These are phyloP conservation scores for Collybia nuda DNA, from an alignment of 768 basidiomycete species.

Conservation along the genomic window DNA sequence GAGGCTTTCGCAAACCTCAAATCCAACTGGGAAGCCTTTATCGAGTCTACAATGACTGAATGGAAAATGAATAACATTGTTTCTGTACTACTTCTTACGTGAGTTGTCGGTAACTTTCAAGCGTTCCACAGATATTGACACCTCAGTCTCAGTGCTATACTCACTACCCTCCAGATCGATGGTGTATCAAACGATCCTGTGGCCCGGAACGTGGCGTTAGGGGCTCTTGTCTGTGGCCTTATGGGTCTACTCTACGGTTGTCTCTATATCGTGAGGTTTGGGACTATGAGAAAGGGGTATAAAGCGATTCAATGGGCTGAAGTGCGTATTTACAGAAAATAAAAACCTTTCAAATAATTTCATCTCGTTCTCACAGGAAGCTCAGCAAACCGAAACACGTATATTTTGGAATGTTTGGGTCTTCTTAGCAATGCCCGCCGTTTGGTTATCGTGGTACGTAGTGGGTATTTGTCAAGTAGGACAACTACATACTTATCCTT, in stretches of 20 bases:
- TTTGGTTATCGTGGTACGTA: constrained; percentile 65
- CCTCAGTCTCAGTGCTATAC: constrained; percentile 48
- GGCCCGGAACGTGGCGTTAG: constrained; percentile 58
- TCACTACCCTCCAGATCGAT: constrained; percentile 65
- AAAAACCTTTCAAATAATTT: background rate
- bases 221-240: constrained; percentile 63
- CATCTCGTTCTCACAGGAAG: constrained; percentile 41
- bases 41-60: constrained; percentile 29
- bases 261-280: constrained; percentile 70
- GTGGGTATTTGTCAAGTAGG: background rate
- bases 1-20: constrained; percentile 17
- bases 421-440: constrained; percentile 46
- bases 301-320: constrained; percentile 74
- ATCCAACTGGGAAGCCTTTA: constrained; percentile 25
- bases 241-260: constrained; percentile 77
- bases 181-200: constrained; percentile 58
- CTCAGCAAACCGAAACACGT: constrained; percentile 26
- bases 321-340: constrained; percentile 31
- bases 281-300: constrained; percentile 70
- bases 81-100: constrained; percentile 28
- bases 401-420: constrained; percentile 39
- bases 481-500: constrained; percentile 15
- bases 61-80: constrained; percentile 37
- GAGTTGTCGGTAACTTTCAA: too few species aligned
- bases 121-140: too few species aligned